Conservation (phyloP, 2,329 filamentous ascomycete species). For the Fusarium musae region DNA sequence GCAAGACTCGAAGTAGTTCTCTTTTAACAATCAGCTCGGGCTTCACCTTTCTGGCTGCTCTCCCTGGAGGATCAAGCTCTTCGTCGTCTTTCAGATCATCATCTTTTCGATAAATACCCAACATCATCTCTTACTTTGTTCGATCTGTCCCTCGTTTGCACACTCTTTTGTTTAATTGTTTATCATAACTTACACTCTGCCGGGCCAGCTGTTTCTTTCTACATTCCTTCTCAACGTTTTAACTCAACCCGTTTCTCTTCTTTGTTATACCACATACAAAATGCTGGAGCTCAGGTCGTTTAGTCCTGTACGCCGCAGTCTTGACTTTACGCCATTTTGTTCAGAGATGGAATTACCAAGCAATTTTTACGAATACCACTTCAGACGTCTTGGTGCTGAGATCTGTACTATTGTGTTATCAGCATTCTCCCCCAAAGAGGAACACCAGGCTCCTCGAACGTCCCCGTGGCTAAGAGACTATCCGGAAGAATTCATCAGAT, state of each 20-base stretch:
- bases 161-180: slow-evolving; percentile 11
- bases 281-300: slow-evolving; percentile 34
- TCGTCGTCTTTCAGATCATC: slow-evolving; percentile 42
- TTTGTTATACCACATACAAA: background rate
- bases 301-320: slow-evolving; percentile 24
- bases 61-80: slow-evolving; percentile 36
- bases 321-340: slow-evolving; percentile 25
- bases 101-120: slow-evolving; percentile 41
- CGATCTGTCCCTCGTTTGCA: slow-evolving; percentile 34
- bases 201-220: background rate
- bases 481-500: slow-evolving; percentile 39
- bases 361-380: slow-evolving; percentile 39
- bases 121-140: background rate
- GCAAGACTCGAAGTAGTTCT: slow-evolving; percentile 41
- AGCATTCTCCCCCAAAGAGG: slow-evolving; percentile 31
- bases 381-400: slow-evolving; percentile 37
- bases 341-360: slow-evolving; percentile 34
- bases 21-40: slow-evolving; percentile 45
- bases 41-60: slow-evolving; percentile 44
- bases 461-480: slow-evolving; percentile 43
- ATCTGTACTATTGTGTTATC: slow-evolving; percentile 36
- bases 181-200: background rate
- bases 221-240: background rate
- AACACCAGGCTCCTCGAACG: background rate
- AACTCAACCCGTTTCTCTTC: background rate